Base-by-base conservation (phyloP, 495 filamentous ascomycete genomes). In the Penicillium tannophilum region DNA sequence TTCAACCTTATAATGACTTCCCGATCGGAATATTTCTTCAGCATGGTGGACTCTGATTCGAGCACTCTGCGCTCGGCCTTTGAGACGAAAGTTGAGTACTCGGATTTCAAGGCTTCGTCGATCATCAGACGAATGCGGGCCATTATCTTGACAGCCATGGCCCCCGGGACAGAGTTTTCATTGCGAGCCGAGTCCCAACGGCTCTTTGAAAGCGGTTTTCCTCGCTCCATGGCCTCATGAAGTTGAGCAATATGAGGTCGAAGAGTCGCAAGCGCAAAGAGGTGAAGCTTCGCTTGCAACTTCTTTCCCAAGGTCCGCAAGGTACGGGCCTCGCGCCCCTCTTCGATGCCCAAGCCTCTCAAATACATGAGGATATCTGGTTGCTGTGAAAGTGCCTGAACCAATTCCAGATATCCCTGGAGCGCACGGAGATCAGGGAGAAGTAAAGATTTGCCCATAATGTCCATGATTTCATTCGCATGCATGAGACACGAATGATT, bases 401-500 rank as follows among this genome's bases (percentile, higher is more conserved):
- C 24, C 73, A 52, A 6, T 64, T 60, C 16, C 73, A 55, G 47
- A 31, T 79, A 80, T 12, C 57, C 60, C 3, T 59, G 57, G 8
- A 80, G 52, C 10, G 70, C 70, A 28, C 69, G 67, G 6, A 69
- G 59, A 42, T 78, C 74, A 5, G 77, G 74, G 7, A 79, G 61
- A 17, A 70, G 46, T 31, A 75, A 55, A 17, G 58, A 19, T 39
- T 63, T 33, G 19, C 68, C 55, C 86, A 92, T 89, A 19, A 82
- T 59, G 4, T 79, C 64, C 12, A 92, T 68, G 6, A 92, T 68
- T 53, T 76, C 75, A 42, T 78, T 79, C 0, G 87, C 86, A 62
- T 85, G 71, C 0, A 63, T 44, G 54, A 91, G 78, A 11, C 84
- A 79, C 39, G 83, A 78, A n/a, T 62, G 66, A 71, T 95, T 96